These are phyloP conservation scores for Mortierella sp. DNA, from an alignment of 371 early-diverging fungal species.

Conservation along the genomic window DNA sequence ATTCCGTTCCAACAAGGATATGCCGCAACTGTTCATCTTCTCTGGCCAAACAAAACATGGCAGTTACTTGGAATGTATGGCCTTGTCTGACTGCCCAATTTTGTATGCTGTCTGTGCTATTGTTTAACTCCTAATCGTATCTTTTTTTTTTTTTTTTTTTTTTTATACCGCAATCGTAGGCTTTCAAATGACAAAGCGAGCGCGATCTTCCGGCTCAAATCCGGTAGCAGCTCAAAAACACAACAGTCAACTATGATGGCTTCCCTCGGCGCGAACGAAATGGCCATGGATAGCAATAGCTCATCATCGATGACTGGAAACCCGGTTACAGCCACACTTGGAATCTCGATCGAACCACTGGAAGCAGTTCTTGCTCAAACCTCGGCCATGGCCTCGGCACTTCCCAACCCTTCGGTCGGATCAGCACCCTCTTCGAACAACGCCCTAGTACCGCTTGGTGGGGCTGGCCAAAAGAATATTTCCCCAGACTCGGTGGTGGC, in stretches of 20 bases:
- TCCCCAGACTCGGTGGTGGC: conserved; percentile 40
- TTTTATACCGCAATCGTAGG: conserved; percentile 47
- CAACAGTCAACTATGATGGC: background rate
- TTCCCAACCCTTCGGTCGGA: conserved; percentile 21
- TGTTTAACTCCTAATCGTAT: conserved; percentile 12
- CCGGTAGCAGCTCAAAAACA: conserved; percentile 13
- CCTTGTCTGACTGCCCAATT: background rate
- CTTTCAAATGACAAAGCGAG: conserved; percentile 91
- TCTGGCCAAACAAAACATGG: conserved; percentile 90
- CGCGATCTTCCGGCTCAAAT: conserved; percentile 79
- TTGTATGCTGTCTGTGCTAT: conserved; percentile 4
- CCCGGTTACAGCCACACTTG: conserved; percentile 76
- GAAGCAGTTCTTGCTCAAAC: conserved; percentile 71
- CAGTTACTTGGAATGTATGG: conserved; percentile 82
- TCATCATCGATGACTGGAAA: conserved; percentile 10
- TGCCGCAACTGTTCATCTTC: conserved; percentile 89
- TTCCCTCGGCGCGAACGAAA: conserved; percentile 15
- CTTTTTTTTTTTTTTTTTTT: conserved; percentile 8
- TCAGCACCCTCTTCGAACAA: conserved; percentile 24
- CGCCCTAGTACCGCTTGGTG: conserved; percentile 30
- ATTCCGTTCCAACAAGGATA: conserved; percentile 87
- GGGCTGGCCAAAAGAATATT: background rate
- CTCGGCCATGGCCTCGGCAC: conserved; percentile 34
- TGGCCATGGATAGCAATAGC: conserved; percentile 47
- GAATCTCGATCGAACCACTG: conserved; percentile 91